These are phyloP conservation scores for Decorospora gaudefroyi DNA, from an alignment of 2,329 filamentous ascomycete genomes.

Conservation along the genomic window DNA sequence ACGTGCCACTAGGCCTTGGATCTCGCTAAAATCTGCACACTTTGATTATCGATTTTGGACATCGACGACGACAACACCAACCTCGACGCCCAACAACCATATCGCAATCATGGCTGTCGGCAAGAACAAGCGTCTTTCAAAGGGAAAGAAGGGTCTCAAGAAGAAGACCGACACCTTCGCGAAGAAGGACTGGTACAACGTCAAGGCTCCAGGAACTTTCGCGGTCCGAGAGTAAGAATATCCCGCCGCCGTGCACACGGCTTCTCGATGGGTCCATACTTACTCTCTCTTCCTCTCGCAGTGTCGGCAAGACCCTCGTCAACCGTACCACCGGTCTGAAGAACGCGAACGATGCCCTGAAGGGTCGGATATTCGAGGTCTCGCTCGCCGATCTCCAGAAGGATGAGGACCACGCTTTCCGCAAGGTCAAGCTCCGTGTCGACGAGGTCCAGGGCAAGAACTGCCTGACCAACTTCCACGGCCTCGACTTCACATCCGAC, in stretches of 20 bases:
- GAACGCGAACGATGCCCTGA: conserved; percentile 99
- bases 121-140: conserved; percentile 99
- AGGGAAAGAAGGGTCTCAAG: conserved; percentile 99
- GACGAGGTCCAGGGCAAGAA: conserved; percentile 99
- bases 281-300: conserved; percentile 53
- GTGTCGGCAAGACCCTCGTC: conserved; percentile 99
- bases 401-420: conserved; percentile 99
- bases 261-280: conserved; percentile 31
- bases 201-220: conserved; percentile 98
- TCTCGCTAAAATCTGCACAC: conserved; percentile 11
- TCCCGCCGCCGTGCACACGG: conserved; percentile 26
- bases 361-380: conserved; percentile 98
- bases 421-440: conserved; percentile 98
- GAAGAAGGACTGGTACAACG: conserved; percentile 98
- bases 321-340: conserved; percentile 99
- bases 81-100: conserved; percentile 41
- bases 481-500: conserved; percentile 99
- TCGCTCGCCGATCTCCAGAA: conserved; percentile 99
- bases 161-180: conserved; percentile 99
- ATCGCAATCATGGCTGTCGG: conserved; percentile 80
- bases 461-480: conserved; percentile 99
- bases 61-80: conserved; percentile 41
- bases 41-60: conserved; percentile 20
- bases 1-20: conserved; percentile 15
- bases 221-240: conserved; percentile 89